Evolutionary conservation across 257 asterid genomes (phyloP), one percentile per base, ranked within the genome.

Genomic region (Scutellaria baicalensis): DNA sequence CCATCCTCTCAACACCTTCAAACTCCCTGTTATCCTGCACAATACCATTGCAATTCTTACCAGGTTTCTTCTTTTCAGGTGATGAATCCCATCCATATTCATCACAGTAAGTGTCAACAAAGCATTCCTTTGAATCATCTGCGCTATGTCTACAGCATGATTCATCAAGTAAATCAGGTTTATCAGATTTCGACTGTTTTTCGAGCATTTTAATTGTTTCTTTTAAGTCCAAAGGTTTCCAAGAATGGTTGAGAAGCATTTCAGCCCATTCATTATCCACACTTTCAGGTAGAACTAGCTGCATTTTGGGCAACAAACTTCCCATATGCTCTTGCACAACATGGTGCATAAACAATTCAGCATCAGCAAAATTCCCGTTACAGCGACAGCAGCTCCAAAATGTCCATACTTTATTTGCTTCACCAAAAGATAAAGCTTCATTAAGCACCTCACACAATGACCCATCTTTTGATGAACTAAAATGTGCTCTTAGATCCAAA

Each of bases 211-310:
- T 72, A 57, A 73, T 59, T 40, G 95, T 84, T 35, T 86, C 93
- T 75, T 55, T 75, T 61, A 84, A 70, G 18, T 91, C 95, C 66
- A 89, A 73, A 2, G 97, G 95, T 75, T 88, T 89, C 97, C 97
- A 91, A 55, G 77, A 66, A 72, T 88, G 86, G 62, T 79, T 84
- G 44, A 89, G 83, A 79, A 91, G 88, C 93, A 89, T 85, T 77
- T 91, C 93, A 16, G 85, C 84, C 97, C 97, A 89, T 75, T 87
- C 89, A 50, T 76, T 78, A 59, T 87, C 93, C 79, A 91, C 87
- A 66, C 16, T 76, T 78, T 83, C 89, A 18, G 97, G 97, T 72
- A 91, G 64, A 50, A 82, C 62, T 5, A 85, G 75, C 84, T 85
- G 86, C 92, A 87, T 72, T 78, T 85, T 83, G 63, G 95, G 96